Percentiles rank a stretch among this genome's conserved stretches.
Conservation (phyloP, 163 green algal genomes). For the Scenedesmus sp. region DNA sequence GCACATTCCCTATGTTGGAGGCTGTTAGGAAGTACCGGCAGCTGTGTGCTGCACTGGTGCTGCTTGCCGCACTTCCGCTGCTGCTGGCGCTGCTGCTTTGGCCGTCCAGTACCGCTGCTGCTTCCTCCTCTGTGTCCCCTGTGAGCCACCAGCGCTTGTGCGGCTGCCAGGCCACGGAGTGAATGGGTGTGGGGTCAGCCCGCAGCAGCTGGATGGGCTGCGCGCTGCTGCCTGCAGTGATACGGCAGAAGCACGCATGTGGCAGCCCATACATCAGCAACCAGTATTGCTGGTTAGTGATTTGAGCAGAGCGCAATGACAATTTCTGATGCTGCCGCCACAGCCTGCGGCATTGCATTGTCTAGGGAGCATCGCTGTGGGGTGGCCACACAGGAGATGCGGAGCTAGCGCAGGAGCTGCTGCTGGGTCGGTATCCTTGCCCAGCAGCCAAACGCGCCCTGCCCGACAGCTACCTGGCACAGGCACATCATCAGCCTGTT, state of each 20-base stretch:
- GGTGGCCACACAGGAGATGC: too few relatives aligned
- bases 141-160: slow-evolving; percentile 32
- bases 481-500: too few relatives aligned
- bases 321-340: too few relatives aligned
- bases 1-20: slow-evolving; percentile 22
- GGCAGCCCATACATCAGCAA: background rate
- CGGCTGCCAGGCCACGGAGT: slow-evolving; percentile 39
- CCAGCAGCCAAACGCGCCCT: too few relatives aligned
- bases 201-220: slow-evolving; percentile 32
- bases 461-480: too few relatives aligned
- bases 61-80: background rate
- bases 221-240: background rate
- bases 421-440: too few relatives aligned
- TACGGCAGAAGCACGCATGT: background rate
- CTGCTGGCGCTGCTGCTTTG: background rate
- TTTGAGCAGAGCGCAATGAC: too few relatives aligned
- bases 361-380: too few relatives aligned
- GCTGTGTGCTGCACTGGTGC: background rate
- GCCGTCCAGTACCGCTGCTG: background rate
- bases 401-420: too few relatives aligned
- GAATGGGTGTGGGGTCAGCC: slow-evolving; percentile 25
- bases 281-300: background rate
- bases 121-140: background rate
- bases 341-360: too few relatives aligned
- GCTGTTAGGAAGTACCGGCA: slow-evolving; percentile 47